Conservation (phyloP, 495 filamentous ascomycete species). For the Cairneyella variabilis region DNA sequence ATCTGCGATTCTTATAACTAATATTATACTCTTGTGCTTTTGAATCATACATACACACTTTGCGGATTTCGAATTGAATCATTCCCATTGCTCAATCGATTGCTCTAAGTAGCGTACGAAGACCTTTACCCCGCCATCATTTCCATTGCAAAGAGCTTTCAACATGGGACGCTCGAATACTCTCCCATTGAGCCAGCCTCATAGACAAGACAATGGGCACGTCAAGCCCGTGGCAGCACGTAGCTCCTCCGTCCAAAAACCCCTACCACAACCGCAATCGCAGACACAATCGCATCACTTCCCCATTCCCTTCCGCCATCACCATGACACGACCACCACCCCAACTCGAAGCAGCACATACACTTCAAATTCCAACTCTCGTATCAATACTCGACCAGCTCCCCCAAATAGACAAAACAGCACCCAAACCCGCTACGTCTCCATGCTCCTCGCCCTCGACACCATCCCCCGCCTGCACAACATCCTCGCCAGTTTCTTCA, state of each 20-base stretch:
- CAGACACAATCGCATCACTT: conserved; percentile 18
- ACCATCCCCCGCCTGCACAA: conserved; percentile 30
- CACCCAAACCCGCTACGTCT: conserved; percentile 33
- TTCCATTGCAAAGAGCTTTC: too few relatives aligned
- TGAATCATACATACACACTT: not conserved
- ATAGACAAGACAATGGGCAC: not conserved
- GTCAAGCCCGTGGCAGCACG: not conserved
- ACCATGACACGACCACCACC: conserved; percentile 13
- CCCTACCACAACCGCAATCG: not conserved
- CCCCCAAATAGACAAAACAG: conserved; percentile 7
- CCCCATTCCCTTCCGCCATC: conserved; percentile 24
- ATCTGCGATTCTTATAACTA: conserved; percentile 1
- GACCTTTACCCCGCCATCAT: not conserved
- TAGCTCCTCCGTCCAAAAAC: not conserved
- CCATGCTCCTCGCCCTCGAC: conserved; percentile 36
- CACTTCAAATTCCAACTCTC: not conserved
- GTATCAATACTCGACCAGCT: not conserved
- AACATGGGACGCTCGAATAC: conserved; percentile 21
- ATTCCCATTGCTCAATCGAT: not conserved
- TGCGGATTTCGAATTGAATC: too few relatives aligned
- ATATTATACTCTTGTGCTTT: not conserved
- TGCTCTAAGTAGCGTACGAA: not conserved
- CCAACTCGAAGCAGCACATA: not conserved
- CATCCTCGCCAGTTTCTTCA: conserved; percentile 24
- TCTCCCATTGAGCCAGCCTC: conserved; percentile 2